Conservation (phyloP, 139 green algal species). For the Tetradesmus lagerheimii region DNA sequence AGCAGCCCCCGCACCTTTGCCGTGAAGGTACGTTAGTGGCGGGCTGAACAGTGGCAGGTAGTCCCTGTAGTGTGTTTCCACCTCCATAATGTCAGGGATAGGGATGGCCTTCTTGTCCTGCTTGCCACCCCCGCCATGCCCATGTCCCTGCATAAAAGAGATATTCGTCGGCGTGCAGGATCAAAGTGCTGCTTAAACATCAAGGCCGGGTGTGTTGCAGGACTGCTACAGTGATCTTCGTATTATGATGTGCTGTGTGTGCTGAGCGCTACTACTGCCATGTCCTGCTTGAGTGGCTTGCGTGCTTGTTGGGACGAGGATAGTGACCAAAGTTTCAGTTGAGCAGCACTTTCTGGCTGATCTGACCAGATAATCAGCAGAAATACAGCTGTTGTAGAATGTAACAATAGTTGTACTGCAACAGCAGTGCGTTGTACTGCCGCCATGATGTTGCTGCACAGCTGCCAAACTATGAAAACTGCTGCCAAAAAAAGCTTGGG, state of each 20-base stretch:
- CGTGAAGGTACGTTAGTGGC: slow-evolving; percentile 79
- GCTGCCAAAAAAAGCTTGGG: background rate
- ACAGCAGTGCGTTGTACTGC: background rate
- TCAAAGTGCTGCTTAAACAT: background rate
- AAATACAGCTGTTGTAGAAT: background rate
- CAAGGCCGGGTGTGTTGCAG: background rate
- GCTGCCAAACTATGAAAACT: background rate
- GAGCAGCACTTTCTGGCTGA: no score
- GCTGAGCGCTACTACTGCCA: background rate
- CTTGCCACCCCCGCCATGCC: background rate
- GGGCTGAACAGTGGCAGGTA: slow-evolving; percentile 84
- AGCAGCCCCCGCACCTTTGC: slow-evolving; percentile 65
- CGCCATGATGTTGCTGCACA: background rate
- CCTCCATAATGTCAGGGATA: slow-evolving; percentile 71
- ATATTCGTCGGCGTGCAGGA: background rate
- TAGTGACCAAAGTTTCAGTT: background rate
- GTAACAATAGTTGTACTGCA: background rate
- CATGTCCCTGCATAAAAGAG: background rate
- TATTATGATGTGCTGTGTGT: background rate
- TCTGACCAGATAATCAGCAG: background rate
- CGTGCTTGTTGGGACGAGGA: no score
- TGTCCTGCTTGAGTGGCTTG: background rate
- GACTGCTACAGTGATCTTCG: background rate
- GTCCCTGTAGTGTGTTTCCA: slow-evolving; percentile 80
- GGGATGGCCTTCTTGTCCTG: slow-evolving; percentile 78